phyloP scores from a whole-genome alignment of 768 basidiomycete species.

The Tricholoma bakamatsutake region DNA sequence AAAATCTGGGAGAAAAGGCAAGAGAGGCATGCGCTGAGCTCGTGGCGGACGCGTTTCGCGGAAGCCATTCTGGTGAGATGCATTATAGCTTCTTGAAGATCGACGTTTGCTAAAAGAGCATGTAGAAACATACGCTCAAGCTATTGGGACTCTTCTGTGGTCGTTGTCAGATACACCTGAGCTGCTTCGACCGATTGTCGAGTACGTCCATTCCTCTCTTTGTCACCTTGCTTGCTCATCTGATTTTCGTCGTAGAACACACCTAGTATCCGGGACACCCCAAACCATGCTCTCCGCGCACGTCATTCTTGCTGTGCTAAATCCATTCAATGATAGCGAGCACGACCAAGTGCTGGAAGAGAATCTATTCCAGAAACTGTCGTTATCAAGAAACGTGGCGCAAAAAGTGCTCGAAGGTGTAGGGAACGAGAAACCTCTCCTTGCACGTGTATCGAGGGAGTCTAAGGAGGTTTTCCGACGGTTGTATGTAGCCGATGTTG shows the following conservation, averaged over 20 bases:
- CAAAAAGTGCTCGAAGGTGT: slow-evolving; percentile 70
- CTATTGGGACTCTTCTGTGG: slow-evolving; percentile 56
- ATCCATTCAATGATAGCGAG: slow-evolving; percentile 42
- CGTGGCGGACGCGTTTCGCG: slow-evolving; percentile 73
- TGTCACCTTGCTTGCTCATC: slow-evolving; percentile 5
- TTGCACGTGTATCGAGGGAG: slow-evolving; percentile 78
- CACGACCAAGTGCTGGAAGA: slow-evolving; percentile 12
- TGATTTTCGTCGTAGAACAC: slow-evolving; percentile 32
- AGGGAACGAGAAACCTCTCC: slow-evolving; percentile 60
- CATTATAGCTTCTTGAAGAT: background rate
- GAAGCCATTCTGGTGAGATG: slow-evolving; percentile 55
- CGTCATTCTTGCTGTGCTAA: slow-evolving; percentile 52
- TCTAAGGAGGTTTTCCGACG: slow-evolving; percentile 65
- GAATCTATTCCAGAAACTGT: slow-evolving; percentile 62
- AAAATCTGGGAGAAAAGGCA: slow-evolving; percentile 74
- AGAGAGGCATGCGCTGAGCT: slow-evolving; percentile 71
- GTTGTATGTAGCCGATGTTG: slow-evolving; percentile 22
- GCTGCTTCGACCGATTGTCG: slow-evolving; percentile 57
- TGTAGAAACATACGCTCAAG: slow-evolving; percentile 64
- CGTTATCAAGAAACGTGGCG: slow-evolving; percentile 54
- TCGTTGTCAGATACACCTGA: slow-evolving; percentile 60
- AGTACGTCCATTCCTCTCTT: slow-evolving; percentile 37
- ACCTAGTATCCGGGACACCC: slow-evolving; percentile 65
- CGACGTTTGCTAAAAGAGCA: slow-evolving; percentile 6
- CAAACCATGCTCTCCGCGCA: slow-evolving; percentile 58